phyloP scores from a whole-genome alignment of 2,329 filamentous ascomycete species.

The Trichoderma atroviride region DNA sequence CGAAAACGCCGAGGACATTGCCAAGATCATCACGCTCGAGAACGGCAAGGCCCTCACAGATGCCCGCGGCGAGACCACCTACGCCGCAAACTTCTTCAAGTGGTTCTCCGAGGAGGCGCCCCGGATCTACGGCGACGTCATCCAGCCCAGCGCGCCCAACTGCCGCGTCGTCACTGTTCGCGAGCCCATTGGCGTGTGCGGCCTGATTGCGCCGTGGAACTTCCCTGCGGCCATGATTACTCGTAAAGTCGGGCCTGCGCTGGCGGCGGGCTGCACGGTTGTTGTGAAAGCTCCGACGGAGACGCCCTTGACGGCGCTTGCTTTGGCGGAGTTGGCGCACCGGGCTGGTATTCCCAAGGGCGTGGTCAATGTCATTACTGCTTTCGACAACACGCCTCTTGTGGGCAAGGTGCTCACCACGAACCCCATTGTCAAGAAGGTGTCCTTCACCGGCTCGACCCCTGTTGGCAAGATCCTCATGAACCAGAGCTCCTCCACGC shows the following conservation, averaged over 20 bases:
- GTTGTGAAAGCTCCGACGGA: background rate
- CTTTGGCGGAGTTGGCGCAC: background rate
- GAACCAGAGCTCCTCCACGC: background rate
- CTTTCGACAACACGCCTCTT: background rate
- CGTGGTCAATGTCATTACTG: background rate
- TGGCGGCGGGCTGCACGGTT: background rate
- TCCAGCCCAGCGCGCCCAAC: slow-evolving; percentile 39
- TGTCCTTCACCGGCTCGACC: background rate
- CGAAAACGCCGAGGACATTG: slow-evolving; percentile 67
- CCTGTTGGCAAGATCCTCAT: background rate
- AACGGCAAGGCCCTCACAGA: slow-evolving; percentile 71
- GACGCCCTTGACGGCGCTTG: background rate
- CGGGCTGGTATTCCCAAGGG: background rate
- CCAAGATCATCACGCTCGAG: slow-evolving; percentile 69
- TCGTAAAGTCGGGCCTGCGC: background rate
- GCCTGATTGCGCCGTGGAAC: background rate
- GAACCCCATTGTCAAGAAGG: background rate
- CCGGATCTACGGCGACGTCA: slow-evolving; percentile 42
- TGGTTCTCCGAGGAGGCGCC: slow-evolving; percentile 68
- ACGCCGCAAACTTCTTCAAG: slow-evolving; percentile 63
- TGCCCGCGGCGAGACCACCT: slow-evolving; percentile 59
- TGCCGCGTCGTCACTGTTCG: slow-evolving; percentile 51
- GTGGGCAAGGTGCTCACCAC: background rate
- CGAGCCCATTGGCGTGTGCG: slow-evolving; percentile 39
- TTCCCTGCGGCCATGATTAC: background rate